These are phyloP conservation scores for Vicia sativa DNA, from an alignment of 306 rosid genomes.

Conservation along the genomic window DNA sequence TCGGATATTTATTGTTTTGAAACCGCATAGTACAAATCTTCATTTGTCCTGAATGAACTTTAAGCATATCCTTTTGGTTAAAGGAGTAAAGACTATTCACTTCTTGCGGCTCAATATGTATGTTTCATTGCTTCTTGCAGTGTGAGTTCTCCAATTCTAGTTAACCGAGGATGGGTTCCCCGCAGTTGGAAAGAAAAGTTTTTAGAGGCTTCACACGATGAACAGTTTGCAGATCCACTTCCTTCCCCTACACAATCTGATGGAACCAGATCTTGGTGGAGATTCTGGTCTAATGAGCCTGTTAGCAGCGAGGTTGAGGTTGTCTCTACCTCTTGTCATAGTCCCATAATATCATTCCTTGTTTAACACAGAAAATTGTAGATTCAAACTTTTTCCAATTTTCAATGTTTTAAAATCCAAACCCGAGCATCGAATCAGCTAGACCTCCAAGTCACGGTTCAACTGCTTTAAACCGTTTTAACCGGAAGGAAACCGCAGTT, in stretches of 20 bases:
- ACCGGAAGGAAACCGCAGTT: not conserved
- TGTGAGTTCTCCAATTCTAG: constrained; percentile 65
- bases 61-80: constrained; percentile 24
- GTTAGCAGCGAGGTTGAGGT: constrained; percentile 77
- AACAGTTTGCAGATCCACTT: constrained; percentile 42
- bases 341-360: constrained; percentile 1
- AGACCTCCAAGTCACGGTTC: not conserved
- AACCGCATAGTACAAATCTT: not conserved
- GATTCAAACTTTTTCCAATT: constrained; percentile 30
- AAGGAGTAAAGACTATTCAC: constrained; percentile 6
- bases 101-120: constrained; percentile 7
- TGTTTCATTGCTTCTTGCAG: constrained; percentile 52
- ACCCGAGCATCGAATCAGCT: not conserved
- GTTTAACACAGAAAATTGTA: constrained; percentile 12
- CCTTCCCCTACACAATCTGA: constrained; percentile 45
- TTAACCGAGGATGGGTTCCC: constrained; percentile 98
- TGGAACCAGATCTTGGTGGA: constrained; percentile 81
- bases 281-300: constrained; percentile 66
- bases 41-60: constrained; percentile 7
- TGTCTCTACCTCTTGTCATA: constrained; percentile 21
- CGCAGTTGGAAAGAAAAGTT: constrained; percentile 81
- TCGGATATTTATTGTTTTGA: constrained; percentile 27
- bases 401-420: not conserved
- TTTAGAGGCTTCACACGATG: constrained; percentile 47
- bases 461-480: not conserved